Percentiles rank a stretch among this genome's conserved stretches.
Evolutionary conservation across 495 filamentous ascomycete genomes (phyloP).

Genomic region (Penicillium turbatum): DNA sequence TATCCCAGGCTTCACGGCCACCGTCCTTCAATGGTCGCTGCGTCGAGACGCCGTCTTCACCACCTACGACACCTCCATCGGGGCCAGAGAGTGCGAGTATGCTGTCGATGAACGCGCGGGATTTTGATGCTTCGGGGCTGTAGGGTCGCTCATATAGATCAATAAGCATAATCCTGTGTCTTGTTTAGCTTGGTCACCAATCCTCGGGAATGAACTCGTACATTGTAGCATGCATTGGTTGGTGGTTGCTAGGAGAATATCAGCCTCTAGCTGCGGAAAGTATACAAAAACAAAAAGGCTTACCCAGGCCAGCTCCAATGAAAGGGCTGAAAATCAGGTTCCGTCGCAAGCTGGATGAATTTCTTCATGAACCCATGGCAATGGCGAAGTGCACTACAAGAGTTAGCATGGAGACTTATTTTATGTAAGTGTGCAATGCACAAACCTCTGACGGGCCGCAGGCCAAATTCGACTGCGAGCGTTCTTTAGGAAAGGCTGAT

Average conservation of each 20-base stretch:
- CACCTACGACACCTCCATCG: slow-evolving; percentile 48
- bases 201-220: slow-evolving; percentile 3
- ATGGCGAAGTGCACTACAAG: slow-evolving; percentile 47
- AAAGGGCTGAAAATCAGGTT: slow-evolving; percentile 52
- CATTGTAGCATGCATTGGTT: slow-evolving; percentile 55
- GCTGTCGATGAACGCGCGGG: slow-evolving; percentile 48
- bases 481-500: slow-evolving; percentile 54
- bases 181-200: slow-evolving; percentile 2
- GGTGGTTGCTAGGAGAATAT: slow-evolving; percentile 38
- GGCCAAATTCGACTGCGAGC: slow-evolving; percentile 53
- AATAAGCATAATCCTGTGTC: slow-evolving; percentile 48
- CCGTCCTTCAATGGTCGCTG: slow-evolving; percentile 49
- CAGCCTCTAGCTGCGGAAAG: background rate
- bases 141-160: slow-evolving; percentile 51
- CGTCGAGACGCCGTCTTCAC: slow-evolving; percentile 46
- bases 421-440: background rate
- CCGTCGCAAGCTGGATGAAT: slow-evolving; percentile 49
- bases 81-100: slow-evolving; percentile 51
- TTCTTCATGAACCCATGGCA: slow-evolving; percentile 55
- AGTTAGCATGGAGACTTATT: slow-evolving; percentile 6
- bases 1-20: slow-evolving; percentile 52
- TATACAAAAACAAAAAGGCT: background rate
- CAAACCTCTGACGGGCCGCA: slow-evolving; percentile 47
- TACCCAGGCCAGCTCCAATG: slow-evolving; percentile 56
- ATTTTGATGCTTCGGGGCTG: slow-evolving; percentile 45